Evolutionary conservation across 2,329 filamentous ascomycete species (phyloP), one percentile per base, ranked within the genome.

Genomic region (Mycosphaerella arachidis): DNA sequence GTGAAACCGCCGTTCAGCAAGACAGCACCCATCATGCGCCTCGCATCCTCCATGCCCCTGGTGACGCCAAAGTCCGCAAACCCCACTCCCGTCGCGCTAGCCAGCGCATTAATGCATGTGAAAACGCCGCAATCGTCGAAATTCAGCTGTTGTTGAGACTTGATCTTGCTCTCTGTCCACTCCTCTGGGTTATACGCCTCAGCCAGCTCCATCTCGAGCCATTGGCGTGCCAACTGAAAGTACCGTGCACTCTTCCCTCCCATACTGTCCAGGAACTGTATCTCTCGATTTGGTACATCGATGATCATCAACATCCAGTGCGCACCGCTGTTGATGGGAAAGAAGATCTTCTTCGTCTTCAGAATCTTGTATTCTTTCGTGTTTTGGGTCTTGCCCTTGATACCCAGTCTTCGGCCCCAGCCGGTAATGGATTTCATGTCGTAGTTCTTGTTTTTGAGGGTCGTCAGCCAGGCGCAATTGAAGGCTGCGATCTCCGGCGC

Each of bases 41-140:
- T 61, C 9, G 65, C 72, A 10, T 60, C 54, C 50, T 54, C 50
- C 70, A 73, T 73, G 16, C 58, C 56, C 24, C 61, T 60, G 3
- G 48, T 53, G 7, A 60, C 61, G 46, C 50, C 29, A 16, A 72
- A 63, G 6, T 62, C 60, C 2, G 58, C 53, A 54, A 61, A 70
- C 3, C 48, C 57, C 27, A 86, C 80, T 66, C 88, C 86, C 16
- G 75, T 72, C 2, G 79, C 73, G 33, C 78, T 68, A 57, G 85
- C 89, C 52, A 91, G 81, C 16, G 84, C 86, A 68, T 92, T 93
- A 18, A 89, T 84, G 65, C 90, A 85, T 13, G 87, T 84, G 71
- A 91, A 90, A 3, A 91, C 84, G n/a, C 90, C 90, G 66, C 90
- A 92, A 71, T 92, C 90, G 69, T 82, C 85, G 1, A 82, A 81